phyloP scores from a whole-genome alignment of 2,329 filamentous ascomycete species.

The Xylaria sp. region DNA sequence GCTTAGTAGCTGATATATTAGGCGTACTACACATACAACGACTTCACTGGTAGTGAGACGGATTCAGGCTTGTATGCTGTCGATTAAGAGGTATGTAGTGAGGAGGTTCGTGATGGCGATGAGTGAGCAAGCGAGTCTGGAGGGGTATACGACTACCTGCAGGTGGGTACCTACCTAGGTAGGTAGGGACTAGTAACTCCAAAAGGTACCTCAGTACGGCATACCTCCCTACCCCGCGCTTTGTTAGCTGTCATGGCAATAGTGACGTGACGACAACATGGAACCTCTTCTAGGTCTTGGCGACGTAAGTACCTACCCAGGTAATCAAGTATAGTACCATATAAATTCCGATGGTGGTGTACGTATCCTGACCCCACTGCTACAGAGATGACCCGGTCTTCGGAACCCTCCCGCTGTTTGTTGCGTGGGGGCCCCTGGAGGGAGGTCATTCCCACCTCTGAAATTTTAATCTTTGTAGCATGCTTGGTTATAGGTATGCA shows the following conservation, averaged over 20 bases:
- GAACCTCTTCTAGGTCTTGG: not conserved
- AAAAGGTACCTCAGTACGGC: not conserved
- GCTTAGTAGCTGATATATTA: constrained; percentile 6
- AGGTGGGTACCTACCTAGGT: no score
- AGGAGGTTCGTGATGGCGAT: constrained; percentile 21
- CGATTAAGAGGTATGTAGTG: no score
- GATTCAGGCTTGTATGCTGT: no score
- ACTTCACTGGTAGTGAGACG: not conserved
- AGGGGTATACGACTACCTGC: not conserved
- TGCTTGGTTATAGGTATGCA: constrained; percentile 15
- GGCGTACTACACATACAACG: not conserved
- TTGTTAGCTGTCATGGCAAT: constrained; percentile 1
- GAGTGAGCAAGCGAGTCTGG: constrained; percentile 12
- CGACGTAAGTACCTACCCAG: constrained; percentile 1
- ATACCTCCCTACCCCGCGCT: constrained; percentile 8
- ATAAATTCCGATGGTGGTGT: not conserved
- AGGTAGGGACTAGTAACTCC: no score
- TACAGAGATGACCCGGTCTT: constrained; percentile 10
- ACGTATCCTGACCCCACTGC: not conserved
- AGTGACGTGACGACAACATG: constrained; percentile 16
- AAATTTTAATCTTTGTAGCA: constrained; percentile 14
- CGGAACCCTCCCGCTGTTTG: constrained; percentile 19
- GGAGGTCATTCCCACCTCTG: constrained; percentile 18
- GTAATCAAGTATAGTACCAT: not conserved
- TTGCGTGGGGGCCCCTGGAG: not conserved